Evolutionary conservation across 768 basidiomycete species (phyloP).

Genomic region (Cystofilobasidium capitatum): DNA sequence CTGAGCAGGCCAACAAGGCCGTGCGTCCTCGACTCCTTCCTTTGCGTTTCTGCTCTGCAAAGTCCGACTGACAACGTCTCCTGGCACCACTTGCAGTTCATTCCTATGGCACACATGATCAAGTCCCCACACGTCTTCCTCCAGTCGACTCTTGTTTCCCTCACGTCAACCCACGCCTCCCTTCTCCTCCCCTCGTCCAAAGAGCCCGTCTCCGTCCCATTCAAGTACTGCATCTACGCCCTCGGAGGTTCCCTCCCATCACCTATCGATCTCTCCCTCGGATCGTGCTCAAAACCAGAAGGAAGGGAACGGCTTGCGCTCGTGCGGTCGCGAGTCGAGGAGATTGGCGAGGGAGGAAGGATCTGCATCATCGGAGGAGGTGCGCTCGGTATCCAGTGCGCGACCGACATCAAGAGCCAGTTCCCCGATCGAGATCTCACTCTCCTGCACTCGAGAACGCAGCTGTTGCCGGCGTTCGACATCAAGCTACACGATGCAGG

Average conservation of each 20-base stretch:
- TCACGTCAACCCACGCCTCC: constrained; percentile 9
- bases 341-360: constrained; percentile 25
- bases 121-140: constrained; percentile 36
- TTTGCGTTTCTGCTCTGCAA: background rate
- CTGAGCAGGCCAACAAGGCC: constrained; percentile 32
- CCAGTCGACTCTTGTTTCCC: constrained; percentile 24
- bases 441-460: constrained; percentile 39
- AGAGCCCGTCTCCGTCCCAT: constrained; percentile 31
- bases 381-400: constrained; percentile 37
- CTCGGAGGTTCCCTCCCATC: constrained; percentile 36
- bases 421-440: constrained; percentile 37
- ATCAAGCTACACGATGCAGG: constrained; percentile 36
- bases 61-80: background rate
- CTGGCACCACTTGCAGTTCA: constrained; percentile 10
- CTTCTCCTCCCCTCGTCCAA: constrained; percentile 1
- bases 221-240: constrained; percentile 38
- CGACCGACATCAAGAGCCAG: constrained; percentile 40
- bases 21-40: constrained; percentile 13
- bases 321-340: constrained; percentile 30
- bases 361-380: constrained; percentile 42
- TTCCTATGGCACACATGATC: constrained; percentile 36
- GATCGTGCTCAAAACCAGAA: constrained; percentile 36
- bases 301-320: constrained; percentile 36
- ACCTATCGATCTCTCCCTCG: constrained; percentile 37
- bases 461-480: constrained; percentile 40